Base-by-base conservation (phyloP, 768 basidiomycete genomes). In the Tremella fuciformis region DNA sequence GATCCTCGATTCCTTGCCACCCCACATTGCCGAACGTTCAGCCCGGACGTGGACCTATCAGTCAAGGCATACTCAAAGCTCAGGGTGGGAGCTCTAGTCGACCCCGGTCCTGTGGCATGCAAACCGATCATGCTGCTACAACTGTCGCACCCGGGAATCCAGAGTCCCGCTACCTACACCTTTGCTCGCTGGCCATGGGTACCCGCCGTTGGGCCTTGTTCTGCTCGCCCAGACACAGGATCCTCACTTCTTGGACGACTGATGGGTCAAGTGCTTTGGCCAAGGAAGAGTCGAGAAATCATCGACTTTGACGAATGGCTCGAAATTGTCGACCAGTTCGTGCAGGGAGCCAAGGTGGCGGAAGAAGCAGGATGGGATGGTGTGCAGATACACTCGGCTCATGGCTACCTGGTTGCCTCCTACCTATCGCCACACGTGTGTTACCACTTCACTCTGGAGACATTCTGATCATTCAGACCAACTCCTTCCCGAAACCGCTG, bases 311-410 rank as follows among this genome's bases (percentile, higher is more conserved):
- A 64, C 0, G 88, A 91, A 42, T 84, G 96, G 55, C 79, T 84
- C 21, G 64, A 79, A 9, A 82, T 85, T 6, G 81, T 89, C 0
- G 78, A 80, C 1, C 78, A 76, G 8, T 97, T 94, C 67, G 81
- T 87, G 1, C 77, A 78, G 40, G 88, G 86, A 4, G 88, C 91
- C 0, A 68, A 76, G 41, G 66, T 88, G 29, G 89, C 89, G 8
- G 74, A 80, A 16, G 72, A 82, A 53, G 78, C 86, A 40, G 89
- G 89, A 0, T 93, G 91, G 72, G 89, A 94, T 62, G 92, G 93
- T 0, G 78, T 94, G 2, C 84, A 96, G 68, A 61, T 97, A 9
- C 93, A 96, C 73, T 67, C 69, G 1, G 71, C 71, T 0, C 71
- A 73, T 65, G 71, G 71, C 9, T 73, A 73, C 52, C 53, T 73